Percentiles rank a stretch among this genome's conserved stretches.
Evolutionary conservation across 2,329 filamentous ascomycete genomes (phyloP).

Genomic region (Aspergillus quadricinctus): DNA sequence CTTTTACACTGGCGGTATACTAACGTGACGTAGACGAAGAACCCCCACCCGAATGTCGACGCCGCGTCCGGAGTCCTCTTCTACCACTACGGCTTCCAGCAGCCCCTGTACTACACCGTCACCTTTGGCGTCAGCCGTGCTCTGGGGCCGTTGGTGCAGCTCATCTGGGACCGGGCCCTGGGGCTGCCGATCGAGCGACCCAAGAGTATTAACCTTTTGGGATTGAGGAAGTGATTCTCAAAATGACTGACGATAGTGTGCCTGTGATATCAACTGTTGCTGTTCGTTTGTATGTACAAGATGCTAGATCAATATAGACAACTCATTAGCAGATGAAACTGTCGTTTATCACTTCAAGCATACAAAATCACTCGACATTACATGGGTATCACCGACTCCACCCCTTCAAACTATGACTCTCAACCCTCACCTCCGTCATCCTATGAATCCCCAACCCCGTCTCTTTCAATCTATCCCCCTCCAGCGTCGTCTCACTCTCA

Average conservation of each 20-base stretch:
- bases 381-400: not conserved
- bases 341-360: too few species aligned
- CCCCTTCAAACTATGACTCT: constrained; percentile 4
- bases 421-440: constrained; percentile 13
- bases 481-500: not conserved
- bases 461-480: not conserved
- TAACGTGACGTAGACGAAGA: constrained; percentile 64
- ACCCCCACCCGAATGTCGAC: constrained; percentile 96
- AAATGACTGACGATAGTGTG: too few species aligned
- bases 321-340: too few species aligned
- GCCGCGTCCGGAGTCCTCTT: constrained; percentile 90
- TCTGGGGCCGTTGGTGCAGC: constrained; percentile 83
- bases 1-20: not conserved
- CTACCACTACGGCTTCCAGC: constrained; percentile 96
- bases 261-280: too few species aligned
- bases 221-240: constrained; percentile 55
- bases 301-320: too few species aligned
- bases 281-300: too few species aligned
- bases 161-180: constrained; percentile 92
- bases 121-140: constrained; percentile 64
- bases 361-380: not conserved
- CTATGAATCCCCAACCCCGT: constrained; percentile 7
- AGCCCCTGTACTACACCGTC: constrained; percentile 88
- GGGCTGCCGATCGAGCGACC: constrained; percentile 95
- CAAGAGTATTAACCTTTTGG: constrained; percentile 93